Evolutionary conservation across 2,329 filamentous ascomycete genomes (phyloP), one percentile per base, ranked within the genome.

Genomic region (Diaporthe humulicola): DNA sequence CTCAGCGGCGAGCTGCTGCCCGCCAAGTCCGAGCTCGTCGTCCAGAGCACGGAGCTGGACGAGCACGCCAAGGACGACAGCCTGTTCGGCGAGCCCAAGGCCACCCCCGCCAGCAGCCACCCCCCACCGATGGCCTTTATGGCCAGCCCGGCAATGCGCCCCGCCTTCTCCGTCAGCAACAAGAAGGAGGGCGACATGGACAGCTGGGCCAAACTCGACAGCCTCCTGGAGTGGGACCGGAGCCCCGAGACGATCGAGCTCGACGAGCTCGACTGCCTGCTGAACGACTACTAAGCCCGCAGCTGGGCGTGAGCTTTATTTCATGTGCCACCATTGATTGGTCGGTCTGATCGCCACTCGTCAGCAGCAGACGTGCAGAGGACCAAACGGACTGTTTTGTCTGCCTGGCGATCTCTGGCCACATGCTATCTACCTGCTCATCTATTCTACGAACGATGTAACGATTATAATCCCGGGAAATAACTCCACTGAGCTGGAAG

Each of bases 191-290:
- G 75, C 50, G 85, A 88, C 74, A 79, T 82, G 17, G 86, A 87
- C 71, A 83, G 79, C 74, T 88, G 86, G 85, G 81, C 84, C 50
- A 86, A 86, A 77, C 75, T 88, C 19, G 87, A 88, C 72, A 80
- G 79, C 75, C 81, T 85, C 75, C 81, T 87, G 74, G 89, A 91
- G 78, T 90, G 91, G 85, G 93, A 93, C 80, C 89, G 89, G 81
- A 95, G 92, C 81, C 95, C 96, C 1, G 97, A 98, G 86, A 94
- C 92, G 77, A 93, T 98, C 79, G 95, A 97, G 83, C 90, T 98
- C 66, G 95, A 98, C 61, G 97, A 99, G 87, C 91, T 98, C 33
- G 96, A 98, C 81, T 92, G 94, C 79, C 90, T 98, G 82, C 90
- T 98, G 80, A 93, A 94, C 81, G 92, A 91, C 78, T 95, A 92